Conservation (phyloP, 208 protist species). For the Leishmania braziliensis region DNA sequence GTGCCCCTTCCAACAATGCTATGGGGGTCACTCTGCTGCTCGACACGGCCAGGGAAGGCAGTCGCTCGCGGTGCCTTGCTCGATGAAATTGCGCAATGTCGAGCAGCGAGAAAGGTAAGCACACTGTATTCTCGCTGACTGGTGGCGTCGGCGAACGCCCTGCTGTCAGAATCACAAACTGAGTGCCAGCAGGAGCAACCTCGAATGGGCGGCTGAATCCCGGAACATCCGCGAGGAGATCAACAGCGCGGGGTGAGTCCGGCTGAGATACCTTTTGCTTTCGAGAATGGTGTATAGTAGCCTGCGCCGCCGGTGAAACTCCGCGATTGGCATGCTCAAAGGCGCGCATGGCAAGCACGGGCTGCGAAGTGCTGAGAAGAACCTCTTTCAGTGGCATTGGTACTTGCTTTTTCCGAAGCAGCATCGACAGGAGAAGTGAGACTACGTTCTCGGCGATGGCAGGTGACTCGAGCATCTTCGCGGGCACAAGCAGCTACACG, state of each 20-base stretch:
- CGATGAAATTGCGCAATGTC: slow-evolving; percentile 18
- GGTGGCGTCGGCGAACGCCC: background rate
- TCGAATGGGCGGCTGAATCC: background rate
- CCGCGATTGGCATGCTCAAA: background rate
- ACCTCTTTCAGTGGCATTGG: slow-evolving; percentile 14
- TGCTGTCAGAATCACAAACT: slow-evolving; percentile 14
- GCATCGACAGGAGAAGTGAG: slow-evolving; percentile 18
- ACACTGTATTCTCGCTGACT: background rate
- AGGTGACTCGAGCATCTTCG: slow-evolving; percentile 5
- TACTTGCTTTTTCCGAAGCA: slow-evolving; percentile 18
- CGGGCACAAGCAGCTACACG: background rate
- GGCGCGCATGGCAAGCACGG: slow-evolving; percentile 2
- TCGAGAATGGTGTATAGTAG: background rate
- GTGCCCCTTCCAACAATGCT: slow-evolving; percentile 6
- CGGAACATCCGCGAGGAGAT: slow-evolving; percentile 21
- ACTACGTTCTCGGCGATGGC: background rate
- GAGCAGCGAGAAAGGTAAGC: slow-evolving; percentile 18
- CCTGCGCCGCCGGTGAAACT: background rate
- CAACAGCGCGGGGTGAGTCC: background rate
- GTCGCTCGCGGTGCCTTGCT: slow-evolving; percentile 16
- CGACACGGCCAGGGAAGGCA: background rate
- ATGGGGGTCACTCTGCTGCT: background rate
- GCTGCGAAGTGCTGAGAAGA: slow-evolving; percentile 15
- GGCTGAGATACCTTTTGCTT: background rate
- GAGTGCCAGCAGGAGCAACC: background rate